phyloP scores from a whole-genome alignment of 352 stramenopile genomes.

The Phytophthora meadii region DNA sequence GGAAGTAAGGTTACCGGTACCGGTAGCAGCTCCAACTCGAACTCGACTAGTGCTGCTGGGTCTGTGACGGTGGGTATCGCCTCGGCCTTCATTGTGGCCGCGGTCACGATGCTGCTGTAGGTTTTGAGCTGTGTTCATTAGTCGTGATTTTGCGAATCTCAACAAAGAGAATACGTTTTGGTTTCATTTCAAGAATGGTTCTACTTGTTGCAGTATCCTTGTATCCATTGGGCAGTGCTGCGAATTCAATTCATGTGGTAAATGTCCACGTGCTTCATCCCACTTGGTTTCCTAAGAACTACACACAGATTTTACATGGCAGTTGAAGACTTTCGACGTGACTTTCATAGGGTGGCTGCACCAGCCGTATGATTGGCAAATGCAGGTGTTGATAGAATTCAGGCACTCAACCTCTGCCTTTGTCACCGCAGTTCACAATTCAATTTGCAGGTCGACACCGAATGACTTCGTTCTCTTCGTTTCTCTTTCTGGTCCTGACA shows the following conservation, averaged over 20 bases:
- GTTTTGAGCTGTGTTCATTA: background rate
- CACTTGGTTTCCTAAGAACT: background rate
- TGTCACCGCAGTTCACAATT: conserved; percentile 2
- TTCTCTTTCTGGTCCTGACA: background rate
- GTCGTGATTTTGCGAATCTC: background rate
- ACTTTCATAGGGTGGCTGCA: conserved; percentile 2
- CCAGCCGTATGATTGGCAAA: conserved; percentile 18
- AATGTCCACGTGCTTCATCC: background rate
- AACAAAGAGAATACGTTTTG: conserved; percentile 2
- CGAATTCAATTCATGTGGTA: no score
- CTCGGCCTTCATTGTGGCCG: background rate
- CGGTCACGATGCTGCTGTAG: conserved; percentile 15
- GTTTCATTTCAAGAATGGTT: no score
- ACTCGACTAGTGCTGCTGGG: conserved; percentile 4
- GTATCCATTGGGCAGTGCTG: no score
- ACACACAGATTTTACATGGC: background rate
- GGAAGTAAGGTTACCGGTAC: conserved; percentile 13
- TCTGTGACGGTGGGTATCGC: conserved; percentile 12
- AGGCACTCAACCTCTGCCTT: background rate
- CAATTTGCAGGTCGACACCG: background rate
- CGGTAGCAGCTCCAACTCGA: conserved; percentile 2
- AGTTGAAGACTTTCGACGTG: no score
- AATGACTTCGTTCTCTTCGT: conserved; percentile 4
- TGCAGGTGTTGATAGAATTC: conserved; percentile 1
- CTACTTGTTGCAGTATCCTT: no score